These are phyloP conservation scores for Platanus orientalis DNA, from an alignment of 164 flowering plant genomes.

Conservation along the genomic window DNA sequence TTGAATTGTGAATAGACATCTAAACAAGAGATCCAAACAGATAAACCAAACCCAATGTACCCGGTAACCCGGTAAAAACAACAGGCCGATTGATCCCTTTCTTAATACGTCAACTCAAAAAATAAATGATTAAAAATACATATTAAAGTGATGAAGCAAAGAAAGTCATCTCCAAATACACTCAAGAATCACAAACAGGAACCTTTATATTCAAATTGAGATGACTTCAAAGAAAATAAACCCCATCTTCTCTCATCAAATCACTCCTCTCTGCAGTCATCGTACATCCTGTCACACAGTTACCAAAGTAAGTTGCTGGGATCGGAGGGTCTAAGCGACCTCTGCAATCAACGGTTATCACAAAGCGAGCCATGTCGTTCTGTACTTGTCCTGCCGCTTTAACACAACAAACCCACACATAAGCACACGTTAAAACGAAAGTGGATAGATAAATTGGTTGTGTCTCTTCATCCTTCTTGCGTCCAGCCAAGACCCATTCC, in stretches of 20 bases:
- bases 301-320: constrained; percentile 30
- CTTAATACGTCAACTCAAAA: too few relatives aligned
- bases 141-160: too few relatives aligned
- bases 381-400: too few relatives aligned
- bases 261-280: background rate
- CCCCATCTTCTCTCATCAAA: constrained; percentile 21
- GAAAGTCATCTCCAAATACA: too few relatives aligned
- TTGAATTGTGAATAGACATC: too few relatives aligned
- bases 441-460: constrained; percentile 17
- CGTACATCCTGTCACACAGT: constrained; percentile 8
- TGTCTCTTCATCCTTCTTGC: background rate
- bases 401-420: constrained; percentile 23
- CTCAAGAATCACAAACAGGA: too few relatives aligned
- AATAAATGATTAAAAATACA: too few relatives aligned
- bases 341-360: constrained; percentile 22
- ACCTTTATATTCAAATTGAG: too few relatives aligned
- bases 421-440: constrained; percentile 23
- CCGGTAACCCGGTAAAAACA: too few relatives aligned
- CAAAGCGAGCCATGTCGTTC: constrained; percentile 1
- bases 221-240: background rate
- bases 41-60: too few relatives aligned
- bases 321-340: constrained; percentile 21
- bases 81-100: too few relatives aligned
- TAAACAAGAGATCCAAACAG: too few relatives aligned
- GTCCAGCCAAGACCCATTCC: background rate